These are phyloP conservation scores for Rhizopogon vinicolor DNA, from an alignment of 768 basidiomycete genomes.

Conservation along the genomic window DNA sequence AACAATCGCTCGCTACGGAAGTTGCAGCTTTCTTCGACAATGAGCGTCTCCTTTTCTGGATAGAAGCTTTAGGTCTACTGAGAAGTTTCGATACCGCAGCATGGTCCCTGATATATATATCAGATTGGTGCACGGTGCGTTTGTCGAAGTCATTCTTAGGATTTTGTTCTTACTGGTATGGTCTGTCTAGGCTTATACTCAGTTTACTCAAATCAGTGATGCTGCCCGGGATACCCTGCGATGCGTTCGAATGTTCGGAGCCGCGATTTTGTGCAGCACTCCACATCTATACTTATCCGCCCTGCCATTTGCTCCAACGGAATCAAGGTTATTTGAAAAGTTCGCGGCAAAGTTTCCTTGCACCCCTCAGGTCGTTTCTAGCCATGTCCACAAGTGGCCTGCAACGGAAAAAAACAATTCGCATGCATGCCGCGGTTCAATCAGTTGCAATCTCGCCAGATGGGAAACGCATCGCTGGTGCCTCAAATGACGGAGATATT, in stretches of 20 bases:
- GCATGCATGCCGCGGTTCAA: no score
- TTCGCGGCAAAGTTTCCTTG: neutral
- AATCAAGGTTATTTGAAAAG: slow-evolving; percentile 1
- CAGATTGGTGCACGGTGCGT: neutral
- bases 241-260: slow-evolving; percentile 11
- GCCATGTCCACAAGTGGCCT: neutral
- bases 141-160: neutral
- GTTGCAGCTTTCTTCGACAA: slow-evolving; percentile 1
- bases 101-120: neutral
- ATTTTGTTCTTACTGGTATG: no score
- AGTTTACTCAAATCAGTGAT: neutral
- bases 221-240: slow-evolving; percentile 3
- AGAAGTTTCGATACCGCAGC: neutral
- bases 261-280: slow-evolving; percentile 11
- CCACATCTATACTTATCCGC: slow-evolving; percentile 24
- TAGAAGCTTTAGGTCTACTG: slow-evolving; percentile 1
- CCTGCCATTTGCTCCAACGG: slow-evolving; percentile 16
- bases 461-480: neutral
- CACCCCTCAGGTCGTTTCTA: neutral
- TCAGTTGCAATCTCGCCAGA: slow-evolving; percentile 5
- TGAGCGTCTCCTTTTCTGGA: slow-evolving; percentile 7
- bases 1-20: neutral
- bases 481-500: slow-evolving; percentile 1
- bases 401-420: neutral
- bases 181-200: no score